A percentile compares a stretch with the other conserved stretches of the same genome.
Conservation (phyloP, 2,329 filamentous ascomycete genomes). For the Trichoderma pleuroti region DNA sequence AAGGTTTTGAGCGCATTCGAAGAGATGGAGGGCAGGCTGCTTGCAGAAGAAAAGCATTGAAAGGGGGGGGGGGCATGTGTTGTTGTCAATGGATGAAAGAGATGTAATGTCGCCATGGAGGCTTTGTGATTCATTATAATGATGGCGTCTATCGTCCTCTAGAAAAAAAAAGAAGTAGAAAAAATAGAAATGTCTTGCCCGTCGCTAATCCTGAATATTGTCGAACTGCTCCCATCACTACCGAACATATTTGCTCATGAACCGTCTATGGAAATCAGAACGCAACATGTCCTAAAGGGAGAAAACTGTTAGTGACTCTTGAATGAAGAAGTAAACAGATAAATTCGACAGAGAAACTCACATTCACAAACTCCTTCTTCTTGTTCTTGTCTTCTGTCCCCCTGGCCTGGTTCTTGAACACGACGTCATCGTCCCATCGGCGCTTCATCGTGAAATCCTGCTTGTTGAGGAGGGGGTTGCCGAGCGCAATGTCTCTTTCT, state of each 20-base stretch:
- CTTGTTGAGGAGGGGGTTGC: conserved; percentile 89
- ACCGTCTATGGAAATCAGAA: conserved; percentile 96
- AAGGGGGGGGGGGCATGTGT: background rate
- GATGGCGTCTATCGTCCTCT: conserved; percentile 23
- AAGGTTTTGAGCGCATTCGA: conserved; percentile 72
- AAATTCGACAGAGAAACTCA: conserved; percentile 41
- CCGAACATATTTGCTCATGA: conserved; percentile 74
- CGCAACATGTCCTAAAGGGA: conserved; percentile 70
- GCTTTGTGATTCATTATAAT: conserved; percentile 6
- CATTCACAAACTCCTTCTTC: conserved; percentile 95
- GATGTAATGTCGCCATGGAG: background rate
- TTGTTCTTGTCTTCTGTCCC: conserved; percentile 88
- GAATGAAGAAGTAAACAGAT: background rate
- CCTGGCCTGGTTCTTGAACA: conserved; percentile 97
- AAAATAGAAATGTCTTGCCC: background rate
- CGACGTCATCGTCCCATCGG: conserved; percentile 96
- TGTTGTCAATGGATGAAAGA: background rate
- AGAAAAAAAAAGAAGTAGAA: background rate
- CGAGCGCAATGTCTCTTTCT: conserved; percentile 83
- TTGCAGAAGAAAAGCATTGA: conserved; percentile 38
- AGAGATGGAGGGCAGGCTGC: conserved; percentile 65
- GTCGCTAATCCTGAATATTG: conserved; percentile 9
- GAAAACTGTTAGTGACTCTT: background rate
- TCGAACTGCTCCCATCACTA: conserved; percentile 29
- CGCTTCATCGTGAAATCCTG: conserved; percentile 86